These are phyloP conservation scores for Backusella mclennaniae DNA, from an alignment of 192 early-diverging fungal species.

Conservation along the genomic window DNA sequence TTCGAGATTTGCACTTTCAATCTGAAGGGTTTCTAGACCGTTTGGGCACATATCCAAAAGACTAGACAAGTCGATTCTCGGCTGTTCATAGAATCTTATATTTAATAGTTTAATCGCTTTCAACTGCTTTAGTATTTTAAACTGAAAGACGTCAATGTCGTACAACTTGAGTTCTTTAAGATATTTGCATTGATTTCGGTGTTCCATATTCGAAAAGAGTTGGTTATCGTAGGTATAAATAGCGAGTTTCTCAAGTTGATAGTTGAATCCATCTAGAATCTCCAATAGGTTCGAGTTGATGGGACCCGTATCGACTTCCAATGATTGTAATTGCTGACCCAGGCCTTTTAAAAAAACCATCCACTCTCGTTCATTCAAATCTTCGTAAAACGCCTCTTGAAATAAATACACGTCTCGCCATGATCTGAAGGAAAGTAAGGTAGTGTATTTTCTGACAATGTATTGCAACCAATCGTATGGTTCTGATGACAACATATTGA, in stretches of 20 bases:
- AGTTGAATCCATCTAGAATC: background rate
- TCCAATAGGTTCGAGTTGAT: background rate
- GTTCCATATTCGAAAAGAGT: background rate
- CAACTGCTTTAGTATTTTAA: background rate
- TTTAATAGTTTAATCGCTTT: background rate
- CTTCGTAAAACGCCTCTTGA: background rate
- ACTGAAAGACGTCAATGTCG: background rate
- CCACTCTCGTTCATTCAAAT: background rate
- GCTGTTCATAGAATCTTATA: constrained; percentile 5
- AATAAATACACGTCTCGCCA: background rate
- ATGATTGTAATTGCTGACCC: background rate
- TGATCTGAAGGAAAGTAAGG: background rate
- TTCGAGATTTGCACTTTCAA: background rate
- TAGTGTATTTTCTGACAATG: background rate
- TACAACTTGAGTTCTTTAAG: background rate
- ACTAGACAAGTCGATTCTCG: background rate
- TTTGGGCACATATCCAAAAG: background rate
- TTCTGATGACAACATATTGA: background rate
- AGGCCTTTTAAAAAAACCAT: background rate
- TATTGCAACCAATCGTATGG: background rate
- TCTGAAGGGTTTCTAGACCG: background rate
- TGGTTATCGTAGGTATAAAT: constrained; percentile 3
- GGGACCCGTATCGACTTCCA: background rate
- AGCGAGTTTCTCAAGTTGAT: background rate
- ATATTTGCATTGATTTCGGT: background rate